Conservation (phyloP, 768 basidiomycete species). For the Termitomyces sp. region DNA sequence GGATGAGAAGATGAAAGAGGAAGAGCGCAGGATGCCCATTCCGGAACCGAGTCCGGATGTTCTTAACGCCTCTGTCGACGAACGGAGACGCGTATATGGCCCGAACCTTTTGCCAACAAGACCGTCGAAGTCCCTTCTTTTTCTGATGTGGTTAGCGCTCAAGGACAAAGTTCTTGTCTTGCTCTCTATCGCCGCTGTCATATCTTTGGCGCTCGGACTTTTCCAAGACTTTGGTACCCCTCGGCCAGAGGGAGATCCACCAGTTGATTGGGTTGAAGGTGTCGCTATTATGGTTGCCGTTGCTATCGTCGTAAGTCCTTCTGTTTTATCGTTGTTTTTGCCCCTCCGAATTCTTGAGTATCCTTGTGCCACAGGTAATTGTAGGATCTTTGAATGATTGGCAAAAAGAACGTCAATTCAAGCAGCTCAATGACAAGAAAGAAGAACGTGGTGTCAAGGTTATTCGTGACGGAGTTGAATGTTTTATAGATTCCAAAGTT, state of each 20-base stretch:
- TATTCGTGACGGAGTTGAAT: conserved; percentile 69
- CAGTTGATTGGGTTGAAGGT: conserved; percentile 97
- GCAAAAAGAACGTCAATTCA: conserved; percentile 98
- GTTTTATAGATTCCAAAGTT: conserved; percentile 80
- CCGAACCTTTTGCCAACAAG: conserved; percentile 71
- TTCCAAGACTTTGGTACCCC: conserved; percentile 90
- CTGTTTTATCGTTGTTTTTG: neutral
- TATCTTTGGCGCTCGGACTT: conserved; percentile 91
- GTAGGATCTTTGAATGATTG: conserved; percentile 97
- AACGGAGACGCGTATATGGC: conserved; percentile 70
- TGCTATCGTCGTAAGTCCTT: conserved; percentile 60
- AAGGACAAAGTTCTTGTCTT: conserved; percentile 91
- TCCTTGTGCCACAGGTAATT: conserved; percentile 50
- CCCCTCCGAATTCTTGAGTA: neutral
- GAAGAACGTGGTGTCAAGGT: conserved; percentile 91
- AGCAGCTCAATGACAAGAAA: conserved; percentile 87
- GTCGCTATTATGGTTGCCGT: conserved; percentile 80
- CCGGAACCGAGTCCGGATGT: conserved; percentile 28
- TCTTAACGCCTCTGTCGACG: conserved; percentile 48
- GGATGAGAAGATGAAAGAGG: conserved; percentile 24
- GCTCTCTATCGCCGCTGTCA: conserved; percentile 86
- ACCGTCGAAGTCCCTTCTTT: conserved; percentile 65
- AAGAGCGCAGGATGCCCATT: conserved; percentile 38
- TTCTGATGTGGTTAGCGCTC: conserved; percentile 82
- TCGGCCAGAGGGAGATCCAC: conserved; percentile 56